Evolutionary conservation across 176 grass and related monocot species (phyloP).

Genomic region (Lolium perenne): DNA sequence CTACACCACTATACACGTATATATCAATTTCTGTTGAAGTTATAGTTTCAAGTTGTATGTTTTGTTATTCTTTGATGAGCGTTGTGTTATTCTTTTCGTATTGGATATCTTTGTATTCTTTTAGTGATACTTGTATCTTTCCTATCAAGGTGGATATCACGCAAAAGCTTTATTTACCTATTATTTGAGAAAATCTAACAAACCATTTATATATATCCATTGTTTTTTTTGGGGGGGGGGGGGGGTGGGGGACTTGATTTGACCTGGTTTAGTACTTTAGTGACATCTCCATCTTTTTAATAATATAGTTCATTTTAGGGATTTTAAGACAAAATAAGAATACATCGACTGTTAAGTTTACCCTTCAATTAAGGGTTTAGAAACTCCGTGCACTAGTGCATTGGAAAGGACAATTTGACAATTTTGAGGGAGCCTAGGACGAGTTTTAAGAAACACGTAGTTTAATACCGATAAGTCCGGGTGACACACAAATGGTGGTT

Average conservation of each 20-base stretch:
- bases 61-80: no score
- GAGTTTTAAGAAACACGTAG: neutral
- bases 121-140: neutral
- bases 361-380: no score
- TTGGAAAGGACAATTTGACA: neutral
- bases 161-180: neutral
- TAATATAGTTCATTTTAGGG: neutral
- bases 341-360: no score
- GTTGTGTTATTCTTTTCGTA: no score
- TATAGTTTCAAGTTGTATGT: no score
- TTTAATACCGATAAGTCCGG: no score
- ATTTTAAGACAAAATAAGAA: neutral
- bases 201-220: neutral
- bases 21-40: neutral
- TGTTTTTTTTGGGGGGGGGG: no score
- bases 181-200: neutral
- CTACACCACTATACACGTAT: neutral
- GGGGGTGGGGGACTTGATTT: neutral
- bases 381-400: no score
- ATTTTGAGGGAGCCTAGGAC: neutral
- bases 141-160: neutral
- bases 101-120: neutral
- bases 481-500: no score
- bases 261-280: neutral
- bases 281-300: neutral